These are phyloP conservation scores for Sonneratia alba DNA, from an alignment of 345 rosid species.

Conservation along the genomic window DNA sequence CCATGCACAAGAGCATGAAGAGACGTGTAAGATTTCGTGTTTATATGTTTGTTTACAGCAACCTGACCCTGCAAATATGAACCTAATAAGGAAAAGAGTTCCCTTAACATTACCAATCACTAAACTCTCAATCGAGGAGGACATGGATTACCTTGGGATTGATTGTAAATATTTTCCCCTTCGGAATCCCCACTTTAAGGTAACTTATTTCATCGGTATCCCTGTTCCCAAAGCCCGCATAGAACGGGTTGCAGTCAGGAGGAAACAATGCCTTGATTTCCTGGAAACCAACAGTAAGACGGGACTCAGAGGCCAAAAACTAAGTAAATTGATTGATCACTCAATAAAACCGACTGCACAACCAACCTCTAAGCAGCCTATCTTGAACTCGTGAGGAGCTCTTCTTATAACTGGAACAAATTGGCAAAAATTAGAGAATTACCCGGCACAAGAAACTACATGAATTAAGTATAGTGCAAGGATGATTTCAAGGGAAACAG, in stretches of 20 bases:
- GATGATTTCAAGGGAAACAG: not conserved
- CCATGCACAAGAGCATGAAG: constrained; percentile 76
- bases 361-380: constrained; percentile 95
- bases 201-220: constrained; percentile 96
- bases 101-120: not conserved
- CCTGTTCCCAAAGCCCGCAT: constrained; percentile 98
- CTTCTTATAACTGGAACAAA: constrained; percentile 67
- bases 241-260: constrained; percentile 79
- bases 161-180: constrained; percentile 83
- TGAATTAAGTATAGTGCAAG: not conserved
- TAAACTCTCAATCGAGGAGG: not conserved
- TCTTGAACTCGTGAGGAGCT: constrained; percentile 99
- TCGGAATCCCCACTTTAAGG: constrained; percentile 93
- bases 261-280: constrained; percentile 85
- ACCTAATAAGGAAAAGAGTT: constrained; percentile 8
- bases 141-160: constrained; percentile 54
- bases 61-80: constrained; percentile 71
- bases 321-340: not conserved
- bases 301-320: not conserved
- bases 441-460: not conserved
- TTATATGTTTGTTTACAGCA: constrained; percentile 67
- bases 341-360: too few species aligned
- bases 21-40: constrained; percentile 72
- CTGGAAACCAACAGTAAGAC: constrained; percentile 28
- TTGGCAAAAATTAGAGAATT: constrained; percentile 1